Evolutionary conservation across 768 basidiomycete genomes (phyloP), one percentile per base, ranked within the genome.

Genomic region (Paxillus ammoniavirescens): DNA sequence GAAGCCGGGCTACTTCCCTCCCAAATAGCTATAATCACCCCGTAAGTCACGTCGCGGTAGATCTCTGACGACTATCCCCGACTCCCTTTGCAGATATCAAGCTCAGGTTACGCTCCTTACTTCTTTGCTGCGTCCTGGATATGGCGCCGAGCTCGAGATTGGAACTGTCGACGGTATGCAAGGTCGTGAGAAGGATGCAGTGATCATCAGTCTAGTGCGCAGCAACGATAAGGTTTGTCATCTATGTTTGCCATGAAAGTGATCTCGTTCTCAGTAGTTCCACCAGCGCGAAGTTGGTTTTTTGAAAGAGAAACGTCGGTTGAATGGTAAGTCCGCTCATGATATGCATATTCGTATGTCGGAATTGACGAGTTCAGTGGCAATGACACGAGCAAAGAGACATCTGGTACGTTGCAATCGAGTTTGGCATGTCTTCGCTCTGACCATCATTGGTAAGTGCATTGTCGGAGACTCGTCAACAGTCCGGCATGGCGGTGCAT

Each of bases 151-250:
- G 23, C 78, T 98, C 1, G 94, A 98, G 60, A 92, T 97, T 42
- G 97, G 95, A 1, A 92, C 89, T 0, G 94, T 98, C 1, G 97
- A 98, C 65, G 93, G 94, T 0, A 91, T 98, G 86, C 97, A 99
- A 74, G 96, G 96, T 0, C 82, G 97, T 46, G 96, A 99, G 68
- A 93, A 93, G 60, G 93, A 98, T 50, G 93, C 93, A 0, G 83
- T 98, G 37, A 82, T 98, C 21, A 90, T 99, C 49, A 91, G 84
- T 59, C 81, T 99, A 4, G 97, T 98, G 2, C 79, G 97, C 23
- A 95, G 93, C 60, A 99, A 98, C 62, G 85, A 89, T 49, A 84
- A 81, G 71, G 90, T 86, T 54, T 4, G 74, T 64, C 15, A 15
- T 8, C 26, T 26, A 8, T 13, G 4, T 26, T 42, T 21, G 37